Evolutionary conservation across 2,329 filamentous ascomycete species (phyloP).

Genomic region (Fusarium lateritium): DNA sequence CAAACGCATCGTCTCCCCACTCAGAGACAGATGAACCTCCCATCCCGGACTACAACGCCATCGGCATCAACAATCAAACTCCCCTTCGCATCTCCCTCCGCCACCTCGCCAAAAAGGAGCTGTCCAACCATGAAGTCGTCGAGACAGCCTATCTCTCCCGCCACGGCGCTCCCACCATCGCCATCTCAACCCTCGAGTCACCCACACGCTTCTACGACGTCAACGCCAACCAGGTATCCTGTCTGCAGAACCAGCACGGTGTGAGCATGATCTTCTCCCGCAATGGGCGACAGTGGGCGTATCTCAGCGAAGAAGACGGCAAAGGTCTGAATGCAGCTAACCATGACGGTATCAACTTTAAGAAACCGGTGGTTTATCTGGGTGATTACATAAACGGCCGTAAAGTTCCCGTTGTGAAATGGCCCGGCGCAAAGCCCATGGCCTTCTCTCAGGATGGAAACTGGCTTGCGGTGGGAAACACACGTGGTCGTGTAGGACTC

Average conservation of each 20-base stretch:
- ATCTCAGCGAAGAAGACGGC: conserved; percentile 46
- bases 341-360: conserved; percentile 45
- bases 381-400: conserved; percentile 47
- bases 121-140: conserved; percentile 46
- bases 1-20: conserved; percentile 44
- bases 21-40: conserved; percentile 42
- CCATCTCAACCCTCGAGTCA: conserved; percentile 45
- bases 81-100: conserved; percentile 45
- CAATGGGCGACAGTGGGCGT: conserved; percentile 45
- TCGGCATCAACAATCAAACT: conserved; percentile 46
- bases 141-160: conserved; percentile 43
- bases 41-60: conserved; percentile 48
- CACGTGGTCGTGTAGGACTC: conserved; percentile 44
- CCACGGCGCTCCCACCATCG: conserved; percentile 37
- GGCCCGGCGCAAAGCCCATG: conserved; percentile 44
- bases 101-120: conserved; percentile 48
- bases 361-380: conserved; percentile 42
- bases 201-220: conserved; percentile 48
- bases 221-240: conserved; percentile 40
- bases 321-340: conserved; percentile 38
- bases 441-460: conserved; percentile 45
- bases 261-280: conserved; percentile 44
- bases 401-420: conserved; percentile 38
- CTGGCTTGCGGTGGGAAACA: conserved; percentile 45
- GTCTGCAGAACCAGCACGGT: conserved; percentile 45